A percentile compares a stretch with the other conserved stretches of the same genome.
Evolutionary conservation across 2,329 filamentous ascomycete species (phyloP).

Genomic region (Pseudogymnoascus sp.): DNA sequence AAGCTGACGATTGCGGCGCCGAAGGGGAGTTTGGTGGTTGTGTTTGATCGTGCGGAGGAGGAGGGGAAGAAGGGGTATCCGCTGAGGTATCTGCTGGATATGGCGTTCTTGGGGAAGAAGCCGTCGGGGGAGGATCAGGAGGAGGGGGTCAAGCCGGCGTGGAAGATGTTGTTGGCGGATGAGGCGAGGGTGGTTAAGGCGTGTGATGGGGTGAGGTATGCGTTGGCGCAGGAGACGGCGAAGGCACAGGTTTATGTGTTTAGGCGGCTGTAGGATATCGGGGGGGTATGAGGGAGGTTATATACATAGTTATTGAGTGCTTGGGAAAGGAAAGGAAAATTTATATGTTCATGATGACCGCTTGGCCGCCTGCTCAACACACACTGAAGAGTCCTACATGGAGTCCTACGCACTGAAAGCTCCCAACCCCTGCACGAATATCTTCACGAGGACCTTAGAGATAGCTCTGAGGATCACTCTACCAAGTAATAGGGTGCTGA

Average conservation of each 20-base stretch:
- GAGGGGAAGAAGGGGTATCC: constrained; percentile 62
- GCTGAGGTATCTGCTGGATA: constrained; percentile 91
- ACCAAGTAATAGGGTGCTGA: too few relatives aligned
- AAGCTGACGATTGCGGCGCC: constrained; percentile 54
- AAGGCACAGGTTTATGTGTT: constrained; percentile 90
- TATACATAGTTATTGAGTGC: not conserved
- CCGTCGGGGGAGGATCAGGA: constrained; percentile 31
- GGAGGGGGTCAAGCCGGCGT: constrained; percentile 35
- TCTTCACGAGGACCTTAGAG: too few relatives aligned
- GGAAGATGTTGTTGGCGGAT: constrained; percentile 69
- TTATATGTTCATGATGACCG: not conserved
- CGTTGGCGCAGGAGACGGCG: constrained; percentile 88
- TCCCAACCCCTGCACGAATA: too few relatives aligned
- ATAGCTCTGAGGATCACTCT: too few relatives aligned
- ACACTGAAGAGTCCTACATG: not conserved
- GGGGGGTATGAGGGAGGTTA: constrained; percentile 24
- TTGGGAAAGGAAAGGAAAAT: not conserved
- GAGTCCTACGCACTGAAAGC: not conserved
- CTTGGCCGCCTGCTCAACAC: not conserved
- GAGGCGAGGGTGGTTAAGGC: constrained; percentile 84
- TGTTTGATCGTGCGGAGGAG: constrained; percentile 85
- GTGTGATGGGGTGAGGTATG: constrained; percentile 61
- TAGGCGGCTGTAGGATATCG: constrained; percentile 29
- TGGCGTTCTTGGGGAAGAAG: constrained; percentile 56
- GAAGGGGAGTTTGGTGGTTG: constrained; percentile 63